Base-by-base conservation (phyloP, 805 yeast species). In the Wickerhamomyces pijperi region DNA sequence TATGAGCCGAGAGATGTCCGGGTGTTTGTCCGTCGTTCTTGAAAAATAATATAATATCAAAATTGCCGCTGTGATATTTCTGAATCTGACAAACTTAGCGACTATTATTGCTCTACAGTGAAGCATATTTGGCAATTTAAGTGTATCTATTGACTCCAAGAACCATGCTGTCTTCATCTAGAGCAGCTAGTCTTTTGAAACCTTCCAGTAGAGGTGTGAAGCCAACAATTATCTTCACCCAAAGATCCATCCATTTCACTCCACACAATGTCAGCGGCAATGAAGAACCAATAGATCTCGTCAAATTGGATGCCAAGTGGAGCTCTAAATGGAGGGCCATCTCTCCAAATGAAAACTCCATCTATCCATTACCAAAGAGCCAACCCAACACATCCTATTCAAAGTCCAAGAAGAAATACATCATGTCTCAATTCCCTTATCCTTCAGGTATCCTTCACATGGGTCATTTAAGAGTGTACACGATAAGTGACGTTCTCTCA, bases 371-470 rank as follows among this genome's bases (percentile, higher is more conserved):
- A 11, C 46, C 50, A 38, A 36, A 49, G 37, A 21, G 9, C 9
- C 18, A 42, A 34, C 19, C 39, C 28, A 18, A 52, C 43, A 44
- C 23, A 6, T 7, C 6, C 6, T 21, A 44, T 5, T 34, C 44
- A 2, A 35, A 35, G 9, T 54, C 55, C 35, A 15, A 31, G 11
- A 60, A 63, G 39, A 76, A 73, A 54, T 90, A 79, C 57, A 73
- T 82, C 20, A 64, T 92, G 25, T 70, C 94, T 0, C 84, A 83
- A 95, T 90, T 92, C 54, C 98, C 98, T 1, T 92, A 92, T 51
- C 98, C 98, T 1, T 86, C 96, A 0, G 98, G 98, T 1, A 69
- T 70, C 42, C 68, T 92, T 5, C 98, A 92, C 54, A 77, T 92
- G 72, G 98, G 98, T 0, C 98, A 92, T 59, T 68, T 88, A 34